Conservation (phyloP, 495 filamentous ascomycete genomes). For the Neurospora pannonica region DNA sequence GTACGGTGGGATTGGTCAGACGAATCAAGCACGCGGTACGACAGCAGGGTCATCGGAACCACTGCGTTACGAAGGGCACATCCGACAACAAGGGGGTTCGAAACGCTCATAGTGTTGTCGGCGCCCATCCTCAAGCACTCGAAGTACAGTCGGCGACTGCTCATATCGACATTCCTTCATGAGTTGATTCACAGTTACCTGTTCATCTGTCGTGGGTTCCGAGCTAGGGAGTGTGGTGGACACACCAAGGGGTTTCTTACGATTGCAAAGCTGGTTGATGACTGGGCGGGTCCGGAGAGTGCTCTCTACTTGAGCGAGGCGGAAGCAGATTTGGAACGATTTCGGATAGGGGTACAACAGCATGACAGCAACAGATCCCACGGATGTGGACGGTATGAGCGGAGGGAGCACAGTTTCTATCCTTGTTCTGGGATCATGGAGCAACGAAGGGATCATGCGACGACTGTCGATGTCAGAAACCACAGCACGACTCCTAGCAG, state of each 20-base stretch:
- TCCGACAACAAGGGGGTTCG: slow-evolving; percentile 31
- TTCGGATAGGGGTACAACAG: slow-evolving; percentile 16
- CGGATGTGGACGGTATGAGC: background rate
- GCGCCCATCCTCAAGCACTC: slow-evolving; percentile 36
- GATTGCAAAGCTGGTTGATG: slow-evolving; percentile 42
- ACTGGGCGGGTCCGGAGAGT: slow-evolving; percentile 39
- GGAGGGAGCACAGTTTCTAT: slow-evolving; percentile 4
- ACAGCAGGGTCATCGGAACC: slow-evolving; percentile 41
- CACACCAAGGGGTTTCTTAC: slow-evolving; percentile 42
- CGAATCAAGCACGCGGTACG: slow-evolving; percentile 21
- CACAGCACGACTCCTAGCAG: background rate
- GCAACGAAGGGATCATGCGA: slow-evolving; percentile 3
- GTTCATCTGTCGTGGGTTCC: slow-evolving; percentile 45
- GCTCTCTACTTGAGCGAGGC: slow-evolving; percentile 40
- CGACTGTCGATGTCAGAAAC: background rate
- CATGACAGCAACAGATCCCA: background rate
- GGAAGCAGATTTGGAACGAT: slow-evolving; percentile 43
- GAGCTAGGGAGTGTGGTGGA: slow-evolving; percentile 36
- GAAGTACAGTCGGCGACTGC: slow-evolving; percentile 39
- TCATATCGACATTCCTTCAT: slow-evolving; percentile 49
- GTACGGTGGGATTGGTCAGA: slow-evolving; percentile 46
- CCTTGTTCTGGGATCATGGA: slow-evolving; percentile 18
- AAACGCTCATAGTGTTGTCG: slow-evolving; percentile 47
- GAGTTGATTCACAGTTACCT: slow-evolving; percentile 50
- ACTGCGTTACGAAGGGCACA: slow-evolving; percentile 38